These are phyloP conservation scores for Diplocarpon rosae DNA, from an alignment of 2,329 filamentous ascomycete species.

Conservation along the genomic window DNA sequence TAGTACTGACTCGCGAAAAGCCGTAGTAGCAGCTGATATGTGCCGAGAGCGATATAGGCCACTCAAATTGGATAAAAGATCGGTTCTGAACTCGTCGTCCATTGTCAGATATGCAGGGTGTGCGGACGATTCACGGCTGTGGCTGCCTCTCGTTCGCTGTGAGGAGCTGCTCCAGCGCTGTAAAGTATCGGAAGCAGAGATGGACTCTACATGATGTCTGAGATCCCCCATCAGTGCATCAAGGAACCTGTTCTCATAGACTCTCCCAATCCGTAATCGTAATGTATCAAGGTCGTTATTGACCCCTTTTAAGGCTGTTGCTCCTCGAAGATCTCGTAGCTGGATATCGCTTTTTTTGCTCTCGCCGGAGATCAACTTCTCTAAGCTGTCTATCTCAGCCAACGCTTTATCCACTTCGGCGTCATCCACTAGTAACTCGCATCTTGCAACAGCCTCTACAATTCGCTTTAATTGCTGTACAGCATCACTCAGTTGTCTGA, in stretches of 20 bases:
- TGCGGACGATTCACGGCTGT: constrained; percentile 53
- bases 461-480: constrained; percentile 74
- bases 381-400: constrained; percentile 64
- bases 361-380: constrained; percentile 70
- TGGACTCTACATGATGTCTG: constrained; percentile 64
- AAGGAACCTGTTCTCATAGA: constrained; percentile 73
- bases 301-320: constrained; percentile 72
- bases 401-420: constrained; percentile 78
- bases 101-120: constrained; percentile 72
- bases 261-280: constrained; percentile 72
- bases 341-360: constrained; percentile 24
- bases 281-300: constrained; percentile 66
- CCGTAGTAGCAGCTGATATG: constrained; percentile 68
- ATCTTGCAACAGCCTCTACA: constrained; percentile 45
- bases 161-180: constrained; percentile 76
- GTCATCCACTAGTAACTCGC: constrained; percentile 70
- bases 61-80: constrained; percentile 55
- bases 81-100: constrained; percentile 39
- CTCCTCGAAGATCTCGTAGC: constrained; percentile 59
- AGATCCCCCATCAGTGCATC: constrained; percentile 69
- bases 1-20: constrained; percentile 73
- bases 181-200: constrained; percentile 62
- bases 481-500: constrained; percentile 70
- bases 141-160: constrained; percentile 56
- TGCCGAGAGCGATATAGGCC: constrained; percentile 76